phyloP scores from a whole-genome alignment of 2,329 filamentous ascomycete species.

The Botrytis hyacinthi region DNA sequence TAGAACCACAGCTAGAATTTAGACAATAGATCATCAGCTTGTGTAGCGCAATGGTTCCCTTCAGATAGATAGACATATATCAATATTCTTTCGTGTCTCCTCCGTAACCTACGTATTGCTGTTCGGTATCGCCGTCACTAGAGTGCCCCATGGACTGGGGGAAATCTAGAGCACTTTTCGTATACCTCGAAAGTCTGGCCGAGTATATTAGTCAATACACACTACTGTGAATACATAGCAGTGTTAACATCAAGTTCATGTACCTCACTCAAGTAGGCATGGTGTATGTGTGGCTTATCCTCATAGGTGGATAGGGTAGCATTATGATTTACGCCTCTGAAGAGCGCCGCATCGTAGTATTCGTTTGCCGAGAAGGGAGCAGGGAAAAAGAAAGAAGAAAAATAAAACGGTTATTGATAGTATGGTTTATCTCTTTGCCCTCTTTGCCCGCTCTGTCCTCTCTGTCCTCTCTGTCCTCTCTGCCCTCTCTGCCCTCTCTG shows the following conservation, averaged over 20 bases:
- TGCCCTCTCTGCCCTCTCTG: no score
- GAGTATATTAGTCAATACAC: not conserved
- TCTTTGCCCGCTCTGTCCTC: not conserved
- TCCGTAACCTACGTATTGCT: not conserved
- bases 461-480: no score
- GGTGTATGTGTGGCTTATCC: slow-evolving; percentile 6
- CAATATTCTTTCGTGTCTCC: not conserved
- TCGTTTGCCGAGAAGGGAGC: not conserved
- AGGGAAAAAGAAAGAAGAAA: not conserved
- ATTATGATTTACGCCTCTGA: slow-evolving; percentile 1
- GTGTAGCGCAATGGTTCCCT: not conserved
- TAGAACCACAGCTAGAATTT: not conserved
- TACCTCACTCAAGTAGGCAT: slow-evolving; percentile 3
- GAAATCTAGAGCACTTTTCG: not conserved
- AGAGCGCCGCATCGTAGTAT: slow-evolving; percentile 10
- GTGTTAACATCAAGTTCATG: slow-evolving; percentile 1
- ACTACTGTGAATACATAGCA: not conserved
- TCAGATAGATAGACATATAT: not conserved
- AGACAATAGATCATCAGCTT: not conserved
- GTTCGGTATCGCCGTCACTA: not conserved
- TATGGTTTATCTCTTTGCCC: not conserved
- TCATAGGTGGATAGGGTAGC: slow-evolving; percentile 6
- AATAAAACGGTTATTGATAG: not conserved
- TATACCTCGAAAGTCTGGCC: not conserved
- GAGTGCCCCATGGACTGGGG: not conserved